Evolutionary conservation across 78 protist genomes (phyloP).

Genomic region (Dictyostelium purpureum): DNA sequence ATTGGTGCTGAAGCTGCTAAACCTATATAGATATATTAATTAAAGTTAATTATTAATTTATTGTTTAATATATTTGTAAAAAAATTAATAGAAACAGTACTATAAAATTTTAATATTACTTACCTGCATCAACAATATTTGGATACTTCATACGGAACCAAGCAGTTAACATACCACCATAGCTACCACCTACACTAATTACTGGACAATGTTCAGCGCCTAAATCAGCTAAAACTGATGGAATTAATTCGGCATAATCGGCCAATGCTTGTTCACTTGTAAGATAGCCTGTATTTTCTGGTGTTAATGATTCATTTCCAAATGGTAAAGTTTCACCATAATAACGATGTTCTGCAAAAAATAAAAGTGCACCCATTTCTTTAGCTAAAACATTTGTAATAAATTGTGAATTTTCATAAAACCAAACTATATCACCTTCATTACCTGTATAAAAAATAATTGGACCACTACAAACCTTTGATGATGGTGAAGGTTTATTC

Average conservation of each 20-base stretch:
- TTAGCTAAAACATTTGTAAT: slow-evolving; percentile 81
- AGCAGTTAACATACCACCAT: slow-evolving; percentile 80
- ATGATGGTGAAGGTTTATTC: slow-evolving; percentile 9
- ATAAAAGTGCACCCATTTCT: slow-evolving; percentile 72
- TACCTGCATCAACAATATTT: slow-evolving; percentile 67
- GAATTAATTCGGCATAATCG: slow-evolving; percentile 72
- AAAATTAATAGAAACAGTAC: no score
- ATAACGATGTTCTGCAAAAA: slow-evolving; percentile 92
- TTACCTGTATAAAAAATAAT: slow-evolving; percentile 94
- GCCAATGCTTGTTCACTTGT: slow-evolving; percentile 90
- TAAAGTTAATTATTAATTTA: no score
- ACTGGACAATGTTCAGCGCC: slow-evolving; percentile 57
- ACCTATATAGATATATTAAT: no score
- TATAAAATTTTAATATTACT: no score
- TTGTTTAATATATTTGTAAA: no score
- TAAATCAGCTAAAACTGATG: not conserved
- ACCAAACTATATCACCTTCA: slow-evolving; percentile 88
- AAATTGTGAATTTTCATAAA: slow-evolving; percentile 87
- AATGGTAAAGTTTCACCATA: slow-evolving; percentile 87
- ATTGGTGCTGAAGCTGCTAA: slow-evolving; percentile 84
- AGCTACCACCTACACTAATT: slow-evolving; percentile 67
- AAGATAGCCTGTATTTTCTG: slow-evolving; percentile 17
- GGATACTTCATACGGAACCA: slow-evolving; percentile 78
- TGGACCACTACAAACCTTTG: slow-evolving; percentile 21
- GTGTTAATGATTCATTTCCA: slow-evolving; percentile 41